phyloP scores from a whole-genome alignment of 2,329 filamentous ascomycete genomes.

The Cylindrodendrum hubeiense region DNA sequence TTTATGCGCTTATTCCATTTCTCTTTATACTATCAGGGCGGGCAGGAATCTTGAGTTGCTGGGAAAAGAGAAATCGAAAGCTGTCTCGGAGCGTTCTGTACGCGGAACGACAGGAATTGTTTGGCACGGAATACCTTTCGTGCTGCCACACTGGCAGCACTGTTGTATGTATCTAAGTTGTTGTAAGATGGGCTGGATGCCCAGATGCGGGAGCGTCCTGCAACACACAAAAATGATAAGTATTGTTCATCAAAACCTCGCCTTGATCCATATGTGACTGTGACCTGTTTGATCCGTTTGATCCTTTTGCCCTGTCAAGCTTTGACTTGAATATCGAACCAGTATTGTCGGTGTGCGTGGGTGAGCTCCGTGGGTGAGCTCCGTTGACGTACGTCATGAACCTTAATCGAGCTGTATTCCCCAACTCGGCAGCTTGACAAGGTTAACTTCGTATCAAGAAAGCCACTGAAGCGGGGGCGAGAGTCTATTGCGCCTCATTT shows the following conservation, averaged over 20 bases:
- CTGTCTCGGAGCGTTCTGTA: constrained; percentile 4
- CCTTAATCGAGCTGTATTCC: too few species aligned
- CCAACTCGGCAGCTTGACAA: too few species aligned
- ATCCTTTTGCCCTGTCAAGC: too few species aligned
- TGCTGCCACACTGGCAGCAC: constrained; percentile 1
- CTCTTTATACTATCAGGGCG: constrained; percentile 1
- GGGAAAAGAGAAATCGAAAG: constrained; percentile 2
- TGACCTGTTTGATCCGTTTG: background rate
- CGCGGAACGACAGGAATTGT: constrained; percentile 3
- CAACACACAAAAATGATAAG: constrained; percentile 17
- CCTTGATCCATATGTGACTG: background rate
- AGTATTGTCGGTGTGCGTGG: background rate
- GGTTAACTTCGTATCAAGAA: too few species aligned
- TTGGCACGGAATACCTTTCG: constrained; percentile 10
- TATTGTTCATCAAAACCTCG: constrained; percentile 14
- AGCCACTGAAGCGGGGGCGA: too few species aligned
- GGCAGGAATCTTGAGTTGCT: background rate
- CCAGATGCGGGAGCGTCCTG: constrained; percentile 12
- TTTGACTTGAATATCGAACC: background rate
- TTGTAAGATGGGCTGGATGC: constrained; percentile 23
- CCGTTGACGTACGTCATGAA: too few species aligned
- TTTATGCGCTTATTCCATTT: constrained; percentile 11
- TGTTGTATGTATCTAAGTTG: constrained; percentile 22
- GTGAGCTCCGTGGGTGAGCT: background rate
- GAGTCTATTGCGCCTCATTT: too few species aligned